Evolutionary conservation across 2,329 filamentous ascomycete genomes (phyloP), one percentile per base, ranked within the genome.

Genomic region (Botrytis paeoniae): DNA sequence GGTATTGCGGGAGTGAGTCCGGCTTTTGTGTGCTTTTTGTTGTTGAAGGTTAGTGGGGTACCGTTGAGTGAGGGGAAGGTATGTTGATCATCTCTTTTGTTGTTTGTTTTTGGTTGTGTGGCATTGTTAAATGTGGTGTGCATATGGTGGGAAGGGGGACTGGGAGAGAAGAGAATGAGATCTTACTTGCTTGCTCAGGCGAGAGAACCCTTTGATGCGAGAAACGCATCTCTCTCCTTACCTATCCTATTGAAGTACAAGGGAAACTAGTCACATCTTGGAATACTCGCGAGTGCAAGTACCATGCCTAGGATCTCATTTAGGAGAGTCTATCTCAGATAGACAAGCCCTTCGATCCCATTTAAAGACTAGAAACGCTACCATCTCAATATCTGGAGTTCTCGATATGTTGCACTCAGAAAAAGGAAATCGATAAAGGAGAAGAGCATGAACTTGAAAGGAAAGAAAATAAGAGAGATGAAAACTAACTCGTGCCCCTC

Each of bases 61-160:
- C 89, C 90, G 7, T 76, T 92, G 81, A 92, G 89, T 76, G 90
- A 92, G 83, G 84, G 83, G 60, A 92, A 92, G 70, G 70, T 72
- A 69, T 72, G 70, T 72, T 29, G 16, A 35, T 35, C 48, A 51
- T 41, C 29, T 14, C 3, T 12, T 37, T 32, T 10, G 29, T 32
- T 35, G 16, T 25, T 14, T 32, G 48, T 25, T n/a, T 59, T 25
- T 8, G n/a, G n/a, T 45, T 10, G 7, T 29, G 62, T 57, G 51
- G n/a, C 32, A 1, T 29, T 29, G n/a, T 29, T 57, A 9, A 57
- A 16, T 57, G n/a, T 32, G n/a, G 1, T 57, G 14, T 57, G 51
- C n/a, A 29, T 18, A 1, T 57, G 51, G 6, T 18, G 51, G 25
- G 18, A 57, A 18, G 16, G n/a, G n/a, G 7, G 51, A 57, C 25